Conservation (phyloP, 2,329 filamentous ascomycete genomes). For the Gaeumannomyces sp. region DNA sequence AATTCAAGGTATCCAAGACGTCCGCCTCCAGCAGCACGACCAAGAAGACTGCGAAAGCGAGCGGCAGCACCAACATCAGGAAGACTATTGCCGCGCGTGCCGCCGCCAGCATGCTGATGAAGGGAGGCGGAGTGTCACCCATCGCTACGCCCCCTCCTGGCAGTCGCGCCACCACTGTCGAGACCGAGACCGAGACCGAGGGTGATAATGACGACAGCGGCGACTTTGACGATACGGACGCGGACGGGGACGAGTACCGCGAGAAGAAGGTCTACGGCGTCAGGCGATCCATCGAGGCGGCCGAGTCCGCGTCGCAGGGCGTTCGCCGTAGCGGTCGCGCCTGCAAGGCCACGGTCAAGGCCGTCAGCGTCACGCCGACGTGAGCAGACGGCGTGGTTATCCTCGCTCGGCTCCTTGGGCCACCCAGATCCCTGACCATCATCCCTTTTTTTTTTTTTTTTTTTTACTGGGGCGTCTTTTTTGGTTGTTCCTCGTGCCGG, state of each 20-base stretch:
- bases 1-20: slow-evolving; percentile 2
- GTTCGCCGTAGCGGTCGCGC: slow-evolving; percentile 10
- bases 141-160: not conserved
- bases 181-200: not conserved
- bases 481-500: too few relatives aligned
- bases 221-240: not conserved
- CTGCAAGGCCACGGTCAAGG: slow-evolving; percentile 5
- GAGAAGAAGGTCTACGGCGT: not conserved
- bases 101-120: not conserved
- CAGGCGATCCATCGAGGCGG: not conserved
- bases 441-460: not conserved
- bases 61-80: not conserved
- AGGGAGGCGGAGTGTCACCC: not conserved
- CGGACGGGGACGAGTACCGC: not conserved
- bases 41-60: not conserved
- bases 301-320: not conserved
- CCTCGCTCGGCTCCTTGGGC: too few relatives aligned
- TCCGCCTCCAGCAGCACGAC: not conserved
- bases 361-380: not conserved
- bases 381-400: not conserved
- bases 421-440: not conserved
- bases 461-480: not conserved
- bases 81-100: not conserved
- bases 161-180: not conserved
- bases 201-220: not conserved